Conservation (phyloP, 1,284 basidiomycete species). For the Gastroboletus turbinatus region DNA sequence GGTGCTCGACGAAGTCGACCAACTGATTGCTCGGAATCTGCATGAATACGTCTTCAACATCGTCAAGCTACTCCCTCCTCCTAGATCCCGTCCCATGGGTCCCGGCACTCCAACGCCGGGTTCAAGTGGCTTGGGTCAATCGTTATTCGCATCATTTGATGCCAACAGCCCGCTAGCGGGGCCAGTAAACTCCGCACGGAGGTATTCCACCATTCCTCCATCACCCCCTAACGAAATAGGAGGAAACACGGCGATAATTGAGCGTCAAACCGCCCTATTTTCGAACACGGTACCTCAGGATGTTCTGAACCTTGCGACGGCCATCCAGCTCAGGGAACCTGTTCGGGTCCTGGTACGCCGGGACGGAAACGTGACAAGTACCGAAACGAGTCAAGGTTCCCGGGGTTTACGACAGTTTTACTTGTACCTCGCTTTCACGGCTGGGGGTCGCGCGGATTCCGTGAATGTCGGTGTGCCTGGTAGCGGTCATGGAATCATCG, state of each 20-base stretch:
- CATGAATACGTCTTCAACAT: conserved; percentile 94
- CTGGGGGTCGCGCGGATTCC: conserved; percentile 71
- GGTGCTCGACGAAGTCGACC: conserved; percentile 96
- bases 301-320: conserved; percentile 85
- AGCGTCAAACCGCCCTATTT: conserved; percentile 95
- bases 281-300: conserved; percentile 94
- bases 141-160: conserved; percentile 55
- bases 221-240: conserved; percentile 42
- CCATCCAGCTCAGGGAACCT: conserved; percentile 89
- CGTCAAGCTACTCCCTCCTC: conserved; percentile 84
- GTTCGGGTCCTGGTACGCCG: conserved; percentile 94
- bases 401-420: conserved; percentile 91
- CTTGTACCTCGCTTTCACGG: conserved; percentile 88
- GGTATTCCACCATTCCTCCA: conserved; percentile 56
- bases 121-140: conserved; percentile 37
- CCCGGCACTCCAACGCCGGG: conserved; percentile 41
- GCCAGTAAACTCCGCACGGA: conserved; percentile 53
- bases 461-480: conserved; percentile 44
- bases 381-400: conserved; percentile 69
- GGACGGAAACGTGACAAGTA: conserved; percentile 83
- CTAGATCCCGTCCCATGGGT: conserved; percentile 65
- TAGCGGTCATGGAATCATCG: conserved; percentile 84
- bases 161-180: conserved; percentile 42
- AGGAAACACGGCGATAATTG: conserved; percentile 45
- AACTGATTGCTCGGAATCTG: conserved; percentile 93